A percentile compares a stretch with the other conserved stretches of the same genome.
These are phyloP conservation scores for Suhomyces coccinellae DNA, from an alignment of 1,139 yeast genomes.

Conservation along the genomic window DNA sequence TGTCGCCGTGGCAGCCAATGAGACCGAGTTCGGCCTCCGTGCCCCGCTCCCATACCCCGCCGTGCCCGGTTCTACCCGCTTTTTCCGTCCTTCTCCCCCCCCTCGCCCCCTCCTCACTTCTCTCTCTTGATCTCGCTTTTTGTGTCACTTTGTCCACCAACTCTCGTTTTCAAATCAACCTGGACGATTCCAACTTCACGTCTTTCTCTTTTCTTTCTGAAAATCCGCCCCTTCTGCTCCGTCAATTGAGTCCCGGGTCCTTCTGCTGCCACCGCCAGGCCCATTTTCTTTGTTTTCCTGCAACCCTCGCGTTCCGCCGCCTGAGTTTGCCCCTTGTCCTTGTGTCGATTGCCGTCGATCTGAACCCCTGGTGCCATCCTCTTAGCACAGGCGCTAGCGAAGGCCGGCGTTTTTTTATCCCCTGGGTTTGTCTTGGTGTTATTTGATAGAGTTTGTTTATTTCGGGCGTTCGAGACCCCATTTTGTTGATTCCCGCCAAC, in stretches of 20 bases:
- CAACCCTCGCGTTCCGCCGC: background rate
- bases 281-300: slow-evolving; percentile 1
- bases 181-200: slow-evolving; percentile 3
- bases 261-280: background rate
- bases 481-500: background rate
- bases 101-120: background rate
- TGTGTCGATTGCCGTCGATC: background rate
- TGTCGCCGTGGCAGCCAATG: no score
- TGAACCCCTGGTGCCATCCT: background rate
- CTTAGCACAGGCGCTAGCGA: background rate
- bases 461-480: slow-evolving; percentile 1
- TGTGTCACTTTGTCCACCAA: slow-evolving; percentile 6
- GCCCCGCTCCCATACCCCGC: background rate
- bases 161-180: slow-evolving; percentile 5
- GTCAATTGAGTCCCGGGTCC: slow-evolving; percentile 7
- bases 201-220: slow-evolving; percentile 5
- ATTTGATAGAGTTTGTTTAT: slow-evolving; percentile 5
- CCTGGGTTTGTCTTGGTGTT: slow-evolving; percentile 2
- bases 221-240: slow-evolving; percentile 1
- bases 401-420: background rate
- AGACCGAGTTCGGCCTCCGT: background rate
- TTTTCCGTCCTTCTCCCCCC: background rate
- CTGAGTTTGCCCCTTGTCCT: background rate
- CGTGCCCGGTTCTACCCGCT: background rate
- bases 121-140: background rate